Base-by-base conservation (phyloP, 352 stramenopile species). In the Globisporangium megalacanthum region DNA sequence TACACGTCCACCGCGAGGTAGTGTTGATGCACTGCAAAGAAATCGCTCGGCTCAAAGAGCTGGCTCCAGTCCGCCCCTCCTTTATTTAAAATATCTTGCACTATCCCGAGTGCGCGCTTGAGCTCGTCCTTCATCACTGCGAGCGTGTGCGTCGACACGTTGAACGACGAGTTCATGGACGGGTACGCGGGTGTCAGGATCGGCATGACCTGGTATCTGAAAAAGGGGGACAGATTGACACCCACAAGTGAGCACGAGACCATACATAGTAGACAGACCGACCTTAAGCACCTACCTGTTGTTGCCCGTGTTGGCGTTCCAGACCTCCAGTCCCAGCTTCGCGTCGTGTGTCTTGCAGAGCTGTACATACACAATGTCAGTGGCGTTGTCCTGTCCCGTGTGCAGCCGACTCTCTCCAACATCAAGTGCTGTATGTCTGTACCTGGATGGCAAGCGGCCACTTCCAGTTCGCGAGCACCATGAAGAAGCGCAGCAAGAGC, bases 111-210 rank as follows among this genome's bases (percentile, higher is more conserved):
- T 8, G 76, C 84, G 39, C 83, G 77, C 65, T 90, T 88, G 52
- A 98, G 86, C 72, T 99, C 96, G 25, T 97, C 83, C 63, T 96
- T 94, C 70, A 99, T 97, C 29, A 97, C 83, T 25, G 90, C 73
- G n/a, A 98, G 71, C 62, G 96, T 97, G 60, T 97, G 90, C 37
- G 83, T 77, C 54, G 89, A 97, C 48, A 99, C 96, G 68, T 98
- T 99, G 75, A 98, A 99, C 17, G 96, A 98, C 25, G 96, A 99
- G 75, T 99, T 99, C 97, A 99, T 99, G 29, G 87, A 97, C 46
- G 97, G 97, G 74, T 99, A 99, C 52, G 94, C 95, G 5, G 97
- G 97, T 22, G 97, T 99, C 59, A 99, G 75, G 54, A 99, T 99
- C 25, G 97, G 97, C 96, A 99, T 99, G 17, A 98, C 75, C 70